Evolutionary conservation across 2,329 filamentous ascomycete genomes (phyloP), one percentile per base, ranked within the genome.

Genomic region (Exophiala mesophila): DNA sequence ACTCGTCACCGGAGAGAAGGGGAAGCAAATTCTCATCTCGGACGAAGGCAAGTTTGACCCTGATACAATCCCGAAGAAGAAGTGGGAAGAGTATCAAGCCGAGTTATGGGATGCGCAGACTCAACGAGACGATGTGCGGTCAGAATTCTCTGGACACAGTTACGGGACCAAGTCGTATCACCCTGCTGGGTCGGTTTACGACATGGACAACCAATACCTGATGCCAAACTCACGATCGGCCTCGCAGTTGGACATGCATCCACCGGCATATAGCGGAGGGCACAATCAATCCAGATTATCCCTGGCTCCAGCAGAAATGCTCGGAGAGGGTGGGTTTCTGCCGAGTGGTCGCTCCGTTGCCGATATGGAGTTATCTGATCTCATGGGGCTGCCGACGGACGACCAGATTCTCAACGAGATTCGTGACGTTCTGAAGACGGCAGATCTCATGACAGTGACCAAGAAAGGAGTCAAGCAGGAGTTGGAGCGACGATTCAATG

Each of bases 31-130:
- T 49, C 80, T 98, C 56, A 83, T 98, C 54, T 87, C 88, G 1
- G 92, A 98, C 63, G 92, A 98, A 69, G 92, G 92, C 71, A 96
- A 95, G 66, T 98, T 97, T 61, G 92, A 98, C 61, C 90, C 92
- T 10, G 74, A 77, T 34, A 86, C 82, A 26, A 97, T 98, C 55
- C 92, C 92, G 15, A 86, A 87, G 69, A 98, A 97, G 82, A 92
- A 86, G 74, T 98, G 92, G 92, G 92, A 98, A 65, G 92, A 98
- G 59, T 98, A 97, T 65, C 92, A 98, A 66, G 85, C 85, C 50
- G 92, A 97, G 73, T 80, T 98, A 32, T 98, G 90, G 92, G 92
- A 98, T 61, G 84, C 85, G 1, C 87, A 94, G 67, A 94, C 85
- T n/a, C 83, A 84, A 47, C 76, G 74, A 36, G 77, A 81, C 57